Conservation (phyloP, 345 rosid species). For the Gossypium anomalum region DNA sequence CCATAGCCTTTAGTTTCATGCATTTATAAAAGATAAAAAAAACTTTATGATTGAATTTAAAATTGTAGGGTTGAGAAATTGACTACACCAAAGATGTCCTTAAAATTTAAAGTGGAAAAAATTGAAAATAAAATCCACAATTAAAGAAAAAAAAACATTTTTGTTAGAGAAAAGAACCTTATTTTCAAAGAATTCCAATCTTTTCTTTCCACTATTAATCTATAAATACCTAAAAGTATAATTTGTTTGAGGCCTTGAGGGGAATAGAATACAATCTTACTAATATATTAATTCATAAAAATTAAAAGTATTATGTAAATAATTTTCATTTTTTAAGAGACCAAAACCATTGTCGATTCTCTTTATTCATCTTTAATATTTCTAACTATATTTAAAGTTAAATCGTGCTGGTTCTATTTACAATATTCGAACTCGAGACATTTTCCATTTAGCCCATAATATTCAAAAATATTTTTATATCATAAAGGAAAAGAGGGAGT, state of each 20-base stretch:
- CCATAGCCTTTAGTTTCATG: neutral
- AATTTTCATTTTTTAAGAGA: too few relatives aligned
- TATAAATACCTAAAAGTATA: neutral
- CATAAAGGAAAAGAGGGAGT: neutral
- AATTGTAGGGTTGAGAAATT: neutral
- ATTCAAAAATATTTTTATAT: too few relatives aligned
- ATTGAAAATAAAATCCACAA: neutral
- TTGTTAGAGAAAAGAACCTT: neutral
- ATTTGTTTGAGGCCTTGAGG: too few relatives aligned
- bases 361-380: too few relatives aligned
- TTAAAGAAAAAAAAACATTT: neutral
- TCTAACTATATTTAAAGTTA: too few relatives aligned
- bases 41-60: neutral
- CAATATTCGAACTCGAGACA: too few relatives aligned
- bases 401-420: too few relatives aligned
- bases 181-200: neutral
- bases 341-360: fast-evolving
- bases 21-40: neutral
- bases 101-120: neutral
- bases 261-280: too few relatives aligned
- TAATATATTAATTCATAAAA: too few relatives aligned
- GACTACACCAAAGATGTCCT: neutral
- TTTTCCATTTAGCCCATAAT: too few relatives aligned
- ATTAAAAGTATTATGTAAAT: too few relatives aligned
- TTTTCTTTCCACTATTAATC: neutral